A percentile compares a stretch with the other conserved stretches of the same genome.
These are phyloP conservation scores for Cladosporium velox DNA, from an alignment of 2,329 filamentous ascomycete genomes.

Conservation along the genomic window DNA sequence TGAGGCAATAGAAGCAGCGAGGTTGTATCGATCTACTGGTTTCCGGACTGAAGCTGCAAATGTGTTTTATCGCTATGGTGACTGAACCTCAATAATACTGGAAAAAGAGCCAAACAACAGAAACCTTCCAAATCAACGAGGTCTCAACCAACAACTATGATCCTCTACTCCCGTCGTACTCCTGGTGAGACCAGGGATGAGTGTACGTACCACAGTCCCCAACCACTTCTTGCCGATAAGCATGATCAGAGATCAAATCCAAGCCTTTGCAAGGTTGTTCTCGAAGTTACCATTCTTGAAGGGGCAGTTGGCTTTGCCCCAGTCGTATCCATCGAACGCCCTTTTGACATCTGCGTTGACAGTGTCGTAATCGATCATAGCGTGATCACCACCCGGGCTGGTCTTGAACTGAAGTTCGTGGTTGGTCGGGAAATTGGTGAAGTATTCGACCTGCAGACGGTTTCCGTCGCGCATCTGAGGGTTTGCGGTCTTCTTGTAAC, in stretches of 20 bases:
- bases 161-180: too few species aligned
- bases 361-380: constrained; percentile 11
- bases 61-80: too few species aligned
- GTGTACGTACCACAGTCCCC: not conserved
- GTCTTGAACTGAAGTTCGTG: constrained; percentile 11
- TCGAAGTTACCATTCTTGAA: not conserved
- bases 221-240: not conserved
- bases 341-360: not conserved
- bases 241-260: not conserved
- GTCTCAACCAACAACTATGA: too few species aligned
- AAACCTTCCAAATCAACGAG: too few species aligned
- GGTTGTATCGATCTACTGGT: not conserved
- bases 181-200: not conserved
- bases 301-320: not conserved
- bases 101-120: too few species aligned
- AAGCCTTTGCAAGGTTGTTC: constrained; percentile 1
- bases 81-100: too few species aligned
- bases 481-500: not conserved
- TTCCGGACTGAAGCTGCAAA: too few species aligned
- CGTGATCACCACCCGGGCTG: not conserved
- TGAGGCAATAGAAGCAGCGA: not conserved
- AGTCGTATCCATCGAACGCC: not conserved
- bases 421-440: constrained; percentile 11
- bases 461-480: not conserved
- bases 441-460: constrained; percentile 8